phyloP scores from a whole-genome alignment of 2,329 filamentous ascomycete species.

The Aspergillus unguis region DNA sequence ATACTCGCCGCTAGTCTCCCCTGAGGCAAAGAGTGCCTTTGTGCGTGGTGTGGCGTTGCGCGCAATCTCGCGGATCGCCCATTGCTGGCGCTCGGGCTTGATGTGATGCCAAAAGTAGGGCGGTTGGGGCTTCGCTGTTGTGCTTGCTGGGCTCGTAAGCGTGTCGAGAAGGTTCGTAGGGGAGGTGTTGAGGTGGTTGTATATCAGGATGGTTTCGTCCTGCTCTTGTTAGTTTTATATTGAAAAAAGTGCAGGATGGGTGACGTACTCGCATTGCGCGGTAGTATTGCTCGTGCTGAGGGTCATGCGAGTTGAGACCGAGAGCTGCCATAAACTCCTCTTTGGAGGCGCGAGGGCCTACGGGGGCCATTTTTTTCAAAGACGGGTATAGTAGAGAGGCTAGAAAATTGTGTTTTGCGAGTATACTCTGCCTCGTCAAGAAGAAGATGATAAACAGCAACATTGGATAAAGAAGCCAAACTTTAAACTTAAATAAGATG shows the following conservation, averaged over 20 bases:
- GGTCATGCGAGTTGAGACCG: constrained; percentile 39
- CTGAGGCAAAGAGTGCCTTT: constrained; percentile 39
- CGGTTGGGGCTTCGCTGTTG: constrained; percentile 27
- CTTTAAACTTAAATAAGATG: constrained; percentile 7
- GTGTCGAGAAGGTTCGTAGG: constrained; percentile 41
- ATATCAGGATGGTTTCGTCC: constrained; percentile 46
- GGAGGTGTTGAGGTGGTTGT: constrained; percentile 42
- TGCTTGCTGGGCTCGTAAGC: constrained; percentile 33
- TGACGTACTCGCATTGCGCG: constrained; percentile 44
- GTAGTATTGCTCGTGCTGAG: constrained; percentile 44
- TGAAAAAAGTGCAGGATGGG: background rate
- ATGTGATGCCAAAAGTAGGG: constrained; percentile 49
- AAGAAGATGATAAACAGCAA: background rate
- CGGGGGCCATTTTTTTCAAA: constrained; percentile 27
- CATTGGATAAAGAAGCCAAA: constrained; percentile 4
- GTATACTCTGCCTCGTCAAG: background rate
- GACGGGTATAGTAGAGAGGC: background rate
- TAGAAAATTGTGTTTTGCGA: background rate
- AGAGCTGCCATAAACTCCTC: constrained; percentile 48
- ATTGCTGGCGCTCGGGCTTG: constrained; percentile 41
- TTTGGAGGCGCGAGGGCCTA: constrained; percentile 44
- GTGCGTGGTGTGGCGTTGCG: constrained; percentile 39
- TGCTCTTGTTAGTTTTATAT: constrained; percentile 15
- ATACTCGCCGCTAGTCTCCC: constrained; percentile 42
- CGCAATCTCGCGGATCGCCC: constrained; percentile 44